phyloP scores from a whole-genome alignment of 2,329 filamentous ascomycete genomes.

The Ophiocordyceps camponoti-leonardi region DNA sequence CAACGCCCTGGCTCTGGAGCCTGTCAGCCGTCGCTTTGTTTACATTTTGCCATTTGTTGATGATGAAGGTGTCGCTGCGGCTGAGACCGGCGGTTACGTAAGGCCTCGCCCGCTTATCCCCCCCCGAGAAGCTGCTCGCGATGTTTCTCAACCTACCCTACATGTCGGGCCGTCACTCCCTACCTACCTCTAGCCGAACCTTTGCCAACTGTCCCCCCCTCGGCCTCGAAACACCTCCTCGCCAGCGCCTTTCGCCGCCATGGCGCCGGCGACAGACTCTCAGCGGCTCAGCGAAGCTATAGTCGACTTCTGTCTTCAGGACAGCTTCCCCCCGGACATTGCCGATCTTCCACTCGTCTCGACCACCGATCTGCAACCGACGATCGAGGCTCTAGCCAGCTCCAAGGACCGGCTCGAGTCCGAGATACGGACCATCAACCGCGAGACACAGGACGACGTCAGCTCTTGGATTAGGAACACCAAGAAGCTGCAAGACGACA shows the following conservation, averaged over 20 bases:
- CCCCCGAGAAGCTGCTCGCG: too few species aligned
- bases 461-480: conserved; percentile 77
- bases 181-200: background rate
- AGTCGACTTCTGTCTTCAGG: conserved; percentile 21
- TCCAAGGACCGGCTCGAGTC: conserved; percentile 24
- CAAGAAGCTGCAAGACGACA: conserved; percentile 70
- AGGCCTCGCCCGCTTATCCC: background rate
- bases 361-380: conserved; percentile 18
- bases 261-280: conserved; percentile 14
- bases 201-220: background rate
- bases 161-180: background rate
- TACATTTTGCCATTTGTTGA: background rate
- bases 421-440: conserved; percentile 61
- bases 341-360: conserved; percentile 19
- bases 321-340: conserved; percentile 22
- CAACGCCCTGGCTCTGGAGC: background rate
- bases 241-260: conserved; percentile 3
- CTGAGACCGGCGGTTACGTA: background rate
- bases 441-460: conserved; percentile 61
- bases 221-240: background rate
- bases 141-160: background rate
- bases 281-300: conserved; percentile 21
- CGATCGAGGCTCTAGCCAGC: conserved; percentile 19
- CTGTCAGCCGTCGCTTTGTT: background rate
- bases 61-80: background rate